phyloP scores from a whole-genome alignment of 164 flowering plant genomes.

The Magnolia sinica region DNA sequence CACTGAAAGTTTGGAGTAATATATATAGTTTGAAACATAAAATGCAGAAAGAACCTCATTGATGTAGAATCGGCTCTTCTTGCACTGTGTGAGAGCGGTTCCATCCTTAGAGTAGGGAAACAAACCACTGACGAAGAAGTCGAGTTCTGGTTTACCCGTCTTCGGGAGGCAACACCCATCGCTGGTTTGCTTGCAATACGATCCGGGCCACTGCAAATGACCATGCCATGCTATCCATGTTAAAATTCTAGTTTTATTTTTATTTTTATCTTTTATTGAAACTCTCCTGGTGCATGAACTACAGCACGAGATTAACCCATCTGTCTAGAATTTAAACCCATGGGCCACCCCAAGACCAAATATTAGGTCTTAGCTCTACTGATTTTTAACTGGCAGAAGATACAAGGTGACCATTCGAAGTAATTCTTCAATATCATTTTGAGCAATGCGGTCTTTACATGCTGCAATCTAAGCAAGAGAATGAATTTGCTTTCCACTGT shows the following conservation, averaged over 20 bases:
- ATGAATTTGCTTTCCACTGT: too few species aligned
- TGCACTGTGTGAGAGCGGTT: slow-evolving; percentile 4
- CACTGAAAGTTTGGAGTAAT: not conserved
- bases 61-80: not conserved
- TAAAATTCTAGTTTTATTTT: not conserved
- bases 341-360: not conserved
- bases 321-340: not conserved
- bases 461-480: not conserved
- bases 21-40: too few species aligned
- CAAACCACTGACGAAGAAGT: slow-evolving; percentile 9
- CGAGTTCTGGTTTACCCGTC: slow-evolving; percentile 9
- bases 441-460: not conserved
- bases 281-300: not conserved
- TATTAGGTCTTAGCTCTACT: too few species aligned
- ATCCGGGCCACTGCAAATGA: slow-evolving; percentile 17
- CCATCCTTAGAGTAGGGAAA: slow-evolving; percentile 9
- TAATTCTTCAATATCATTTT: not conserved
- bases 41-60: slow-evolving; percentile 4
- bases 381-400: too few species aligned
- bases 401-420: too few species aligned
- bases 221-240: not conserved
- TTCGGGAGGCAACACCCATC: slow-evolving; percentile 16
- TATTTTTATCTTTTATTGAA: not conserved
- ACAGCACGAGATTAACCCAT: not conserved
- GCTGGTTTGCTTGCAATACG: slow-evolving; percentile 9